Conservation (phyloP, 371 early-diverging fungal species). For the Cokeromyces recurvatus region DNA sequence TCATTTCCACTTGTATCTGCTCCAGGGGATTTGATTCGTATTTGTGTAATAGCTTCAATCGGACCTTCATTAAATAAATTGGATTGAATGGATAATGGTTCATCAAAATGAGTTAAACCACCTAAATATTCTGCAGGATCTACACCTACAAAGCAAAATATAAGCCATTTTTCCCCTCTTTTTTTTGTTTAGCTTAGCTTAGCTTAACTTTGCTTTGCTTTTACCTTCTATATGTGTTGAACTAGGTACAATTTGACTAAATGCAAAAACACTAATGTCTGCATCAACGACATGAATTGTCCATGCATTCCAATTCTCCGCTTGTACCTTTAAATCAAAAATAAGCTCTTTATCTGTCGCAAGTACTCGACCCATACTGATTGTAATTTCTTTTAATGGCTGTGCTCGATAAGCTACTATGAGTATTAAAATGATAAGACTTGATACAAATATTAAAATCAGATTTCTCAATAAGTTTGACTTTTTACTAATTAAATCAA, state of each 20-base stretch:
- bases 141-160: conserved; percentile 10
- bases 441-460: neutral
- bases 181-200: neutral
- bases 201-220: too few species aligned
- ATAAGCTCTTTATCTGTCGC: conserved; percentile 66
- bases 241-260: conserved; percentile 42
- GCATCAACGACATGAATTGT: conserved; percentile 50
- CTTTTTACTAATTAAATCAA: neutral
- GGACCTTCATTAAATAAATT: conserved; percentile 18
- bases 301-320: conserved; percentile 57
- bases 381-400: conserved; percentile 47
- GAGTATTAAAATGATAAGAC: too few species aligned
- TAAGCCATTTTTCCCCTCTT: too few species aligned
- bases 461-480: neutral
- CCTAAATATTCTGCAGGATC: conserved; percentile 61
- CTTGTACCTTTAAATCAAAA: conserved; percentile 56
- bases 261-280: conserved; percentile 64
- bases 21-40: conserved; percentile 63
- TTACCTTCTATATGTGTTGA: too few species aligned
- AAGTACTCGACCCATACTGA: conserved; percentile 53
- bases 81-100: conserved; percentile 46
- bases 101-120: conserved; percentile 50
- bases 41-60: conserved; percentile 46
- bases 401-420: conserved; percentile 18
- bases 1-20: conserved; percentile 49